phyloP scores from a whole-genome alignment of 164 flowering plant genomes.

The Protea cynaroides region DNA sequence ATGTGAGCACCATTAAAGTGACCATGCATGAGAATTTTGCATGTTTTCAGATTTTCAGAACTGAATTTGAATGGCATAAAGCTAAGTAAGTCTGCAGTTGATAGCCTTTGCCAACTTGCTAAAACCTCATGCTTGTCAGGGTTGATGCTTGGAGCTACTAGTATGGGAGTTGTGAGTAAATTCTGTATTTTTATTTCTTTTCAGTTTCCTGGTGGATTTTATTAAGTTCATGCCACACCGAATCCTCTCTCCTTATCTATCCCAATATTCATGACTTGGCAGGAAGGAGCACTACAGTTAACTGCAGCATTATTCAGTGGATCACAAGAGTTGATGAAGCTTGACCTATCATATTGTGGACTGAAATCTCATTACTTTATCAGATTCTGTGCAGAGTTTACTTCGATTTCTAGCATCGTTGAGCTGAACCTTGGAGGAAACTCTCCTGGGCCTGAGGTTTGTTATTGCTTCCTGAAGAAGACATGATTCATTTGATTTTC shows the following conservation, averaged over 20 bases:
- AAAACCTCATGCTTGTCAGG: conserved; percentile 52
- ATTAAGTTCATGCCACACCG: neutral
- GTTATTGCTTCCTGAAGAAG: conserved; percentile 5
- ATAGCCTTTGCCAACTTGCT: conserved; percentile 67
- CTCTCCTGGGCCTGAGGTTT: conserved; percentile 53
- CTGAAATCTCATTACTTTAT: conserved; percentile 35
- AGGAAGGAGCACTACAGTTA: conserved; percentile 69
- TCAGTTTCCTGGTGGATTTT: neutral
- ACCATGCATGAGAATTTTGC: neutral
- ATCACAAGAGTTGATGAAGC: conserved; percentile 57
- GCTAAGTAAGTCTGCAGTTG: conserved; percentile 56
- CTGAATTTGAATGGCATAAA: conserved; percentile 67
- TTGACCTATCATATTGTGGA: conserved; percentile 74
- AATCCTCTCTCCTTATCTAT: conserved; percentile 1
- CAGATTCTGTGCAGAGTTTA: conserved; percentile 22
- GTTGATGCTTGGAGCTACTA: conserved; percentile 63
- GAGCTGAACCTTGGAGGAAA: conserved; percentile 83
- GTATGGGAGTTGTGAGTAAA: conserved; percentile 68
- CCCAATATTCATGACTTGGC: conserved; percentile 10
- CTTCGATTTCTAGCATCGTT: conserved; percentile 36
- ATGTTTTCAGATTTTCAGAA: conserved; percentile 60
- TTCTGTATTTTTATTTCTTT: conserved; percentile 3
- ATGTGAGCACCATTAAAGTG: neutral
- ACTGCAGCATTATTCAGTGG: conserved; percentile 48
- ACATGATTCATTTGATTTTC: neutral